Percentiles rank a stretch among this genome's conserved stretches.
Evolutionary conservation across 2,329 filamentous ascomycete species (phyloP).

Genomic region (Aspergillus neoniger): DNA sequence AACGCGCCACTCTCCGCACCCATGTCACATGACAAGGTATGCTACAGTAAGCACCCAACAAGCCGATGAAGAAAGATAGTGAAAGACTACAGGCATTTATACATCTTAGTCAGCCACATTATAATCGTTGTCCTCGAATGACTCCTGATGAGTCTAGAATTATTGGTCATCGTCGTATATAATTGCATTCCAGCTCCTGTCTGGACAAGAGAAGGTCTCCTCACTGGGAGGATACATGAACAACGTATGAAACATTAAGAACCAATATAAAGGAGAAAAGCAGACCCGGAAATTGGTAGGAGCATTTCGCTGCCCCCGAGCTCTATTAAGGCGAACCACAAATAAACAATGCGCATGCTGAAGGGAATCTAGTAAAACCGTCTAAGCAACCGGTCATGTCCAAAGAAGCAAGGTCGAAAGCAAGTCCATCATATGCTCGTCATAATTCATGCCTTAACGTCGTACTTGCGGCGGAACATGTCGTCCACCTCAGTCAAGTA

Average conservation of each 20-base stretch:
- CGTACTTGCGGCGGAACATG: slow-evolving; percentile 81
- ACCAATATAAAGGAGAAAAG: slow-evolving; percentile 1
- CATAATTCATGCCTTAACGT: slow-evolving; percentile 65
- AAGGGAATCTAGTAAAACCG: slow-evolving; percentile 39
- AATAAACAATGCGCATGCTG: slow-evolving; percentile 32
- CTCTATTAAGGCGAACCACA: slow-evolving; percentile 29
- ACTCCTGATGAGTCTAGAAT: slow-evolving; percentile 16
- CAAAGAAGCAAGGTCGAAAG: slow-evolving; percentile 27
- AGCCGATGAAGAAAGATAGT: not conserved
- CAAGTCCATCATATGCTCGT: slow-evolving; percentile 19
- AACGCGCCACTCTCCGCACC: not conserved
- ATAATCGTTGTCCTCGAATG: slow-evolving; percentile 17
- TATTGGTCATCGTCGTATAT: slow-evolving; percentile 20
- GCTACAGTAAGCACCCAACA: not conserved
- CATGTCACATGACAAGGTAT: not conserved
- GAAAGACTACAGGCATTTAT: not conserved
- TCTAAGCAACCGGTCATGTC: slow-evolving; percentile 32
- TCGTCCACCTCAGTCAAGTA: slow-evolving; percentile 80
- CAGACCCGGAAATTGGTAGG: slow-evolving; percentile 9
- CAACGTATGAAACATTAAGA: slow-evolving; percentile 8
- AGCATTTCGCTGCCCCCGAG: slow-evolving; percentile 11
- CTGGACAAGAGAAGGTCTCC: slow-evolving; percentile 5
- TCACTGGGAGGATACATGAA: slow-evolving; percentile 4
- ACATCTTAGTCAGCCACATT: slow-evolving; percentile 19
- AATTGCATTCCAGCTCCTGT: slow-evolving; percentile 9